Percentiles rank a stretch among this genome's conserved stretches.
Conservation (phyloP, 2,329 filamentous ascomycete species). For the Botryosphaeria dothidea region DNA sequence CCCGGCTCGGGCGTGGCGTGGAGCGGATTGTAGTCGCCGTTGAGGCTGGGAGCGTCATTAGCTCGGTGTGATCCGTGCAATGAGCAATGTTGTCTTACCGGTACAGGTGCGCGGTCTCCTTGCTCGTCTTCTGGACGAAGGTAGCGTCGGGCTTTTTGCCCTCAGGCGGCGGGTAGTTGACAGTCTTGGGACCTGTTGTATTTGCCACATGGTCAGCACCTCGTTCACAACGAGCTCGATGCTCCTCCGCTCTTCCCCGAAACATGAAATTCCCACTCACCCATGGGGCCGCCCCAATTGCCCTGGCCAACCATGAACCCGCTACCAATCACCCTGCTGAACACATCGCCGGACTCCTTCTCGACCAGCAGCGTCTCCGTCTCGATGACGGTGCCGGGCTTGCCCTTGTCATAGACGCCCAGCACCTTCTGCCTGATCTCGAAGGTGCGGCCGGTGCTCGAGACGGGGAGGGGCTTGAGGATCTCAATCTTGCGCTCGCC, state of each 20-base stretch:
- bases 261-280: conserved; percentile 40
- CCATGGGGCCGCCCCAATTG: conserved; percentile 89
- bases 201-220: neutral
- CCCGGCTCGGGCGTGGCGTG: conserved; percentile 86
- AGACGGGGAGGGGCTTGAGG: conserved; percentile 71
- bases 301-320: conserved; percentile 80
- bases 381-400: conserved; percentile 78
- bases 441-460: conserved; percentile 66
- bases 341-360: conserved; percentile 66
- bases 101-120: conserved; percentile 61
- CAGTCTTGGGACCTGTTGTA: conserved; percentile 61
- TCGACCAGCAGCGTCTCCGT: conserved; percentile 78
- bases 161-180: conserved; percentile 76
- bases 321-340: conserved; percentile 67
- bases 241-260: no score
- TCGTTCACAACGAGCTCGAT: no score
- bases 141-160: conserved; percentile 70
- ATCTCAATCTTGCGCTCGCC: conserved; percentile 81
- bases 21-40: conserved; percentile 92
- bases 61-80: no score
- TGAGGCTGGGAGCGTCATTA: conserved; percentile 67
- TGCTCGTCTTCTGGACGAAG: conserved; percentile 68
- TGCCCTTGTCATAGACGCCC: conserved; percentile 85
- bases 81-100: no score
- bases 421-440: conserved; percentile 76